A percentile compares a stretch with the other conserved stretches of the same genome.
These are phyloP conservation scores for Fomitopsis serialis DNA, from an alignment of 768 basidiomycete genomes.

Conservation along the genomic window DNA sequence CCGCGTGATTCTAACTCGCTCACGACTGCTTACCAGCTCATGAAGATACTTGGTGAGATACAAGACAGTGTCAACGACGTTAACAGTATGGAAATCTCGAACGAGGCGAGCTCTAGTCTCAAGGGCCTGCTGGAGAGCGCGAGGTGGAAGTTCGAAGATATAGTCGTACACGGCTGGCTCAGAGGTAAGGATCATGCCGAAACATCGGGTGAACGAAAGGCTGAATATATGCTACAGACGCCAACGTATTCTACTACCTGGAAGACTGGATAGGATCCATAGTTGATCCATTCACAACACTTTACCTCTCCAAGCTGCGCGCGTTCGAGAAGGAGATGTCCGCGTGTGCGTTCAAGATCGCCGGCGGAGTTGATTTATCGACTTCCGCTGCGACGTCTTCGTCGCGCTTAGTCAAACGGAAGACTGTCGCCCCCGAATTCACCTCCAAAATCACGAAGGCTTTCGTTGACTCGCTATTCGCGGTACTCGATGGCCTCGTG, in stretches of 20 bases:
- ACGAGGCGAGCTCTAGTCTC: slow-evolving; percentile 63
- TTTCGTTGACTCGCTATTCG: slow-evolving; percentile 82
- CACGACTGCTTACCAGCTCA: slow-evolving; percentile 76
- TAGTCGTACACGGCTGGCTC: slow-evolving; percentile 74
- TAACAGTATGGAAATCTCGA: slow-evolving; percentile 70
- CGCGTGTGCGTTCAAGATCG: slow-evolving; percentile 72
- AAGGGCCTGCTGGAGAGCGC: slow-evolving; percentile 74
- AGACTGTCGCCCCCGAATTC: slow-evolving; percentile 57
- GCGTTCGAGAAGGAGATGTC: slow-evolving; percentile 76
- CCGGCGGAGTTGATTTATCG: slow-evolving; percentile 65
- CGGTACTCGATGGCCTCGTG: slow-evolving; percentile 82
- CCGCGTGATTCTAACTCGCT: slow-evolving; percentile 77
- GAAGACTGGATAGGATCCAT: slow-evolving; percentile 80
- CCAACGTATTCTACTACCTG: slow-evolving; percentile 73
- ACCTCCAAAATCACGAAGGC: slow-evolving; percentile 72
- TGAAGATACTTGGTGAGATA: slow-evolving; percentile 77
- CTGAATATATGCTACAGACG: slow-evolving; percentile 46
- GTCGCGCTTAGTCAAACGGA: slow-evolving; percentile 52
- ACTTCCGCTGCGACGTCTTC: slow-evolving; percentile 35
- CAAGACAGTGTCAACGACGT: slow-evolving; percentile 84
- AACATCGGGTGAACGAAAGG: background rate
- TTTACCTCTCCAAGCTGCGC: slow-evolving; percentile 74
- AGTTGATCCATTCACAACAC: slow-evolving; percentile 58
- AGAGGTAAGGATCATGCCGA: slow-evolving; percentile 50
- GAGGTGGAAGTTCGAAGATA: slow-evolving; percentile 85